A percentile compares a stretch with the other conserved stretches of the same genome.
These are phyloP conservation scores for Lathyrus oleraceus DNA, from an alignment of 306 rosid species.

Conservation along the genomic window DNA sequence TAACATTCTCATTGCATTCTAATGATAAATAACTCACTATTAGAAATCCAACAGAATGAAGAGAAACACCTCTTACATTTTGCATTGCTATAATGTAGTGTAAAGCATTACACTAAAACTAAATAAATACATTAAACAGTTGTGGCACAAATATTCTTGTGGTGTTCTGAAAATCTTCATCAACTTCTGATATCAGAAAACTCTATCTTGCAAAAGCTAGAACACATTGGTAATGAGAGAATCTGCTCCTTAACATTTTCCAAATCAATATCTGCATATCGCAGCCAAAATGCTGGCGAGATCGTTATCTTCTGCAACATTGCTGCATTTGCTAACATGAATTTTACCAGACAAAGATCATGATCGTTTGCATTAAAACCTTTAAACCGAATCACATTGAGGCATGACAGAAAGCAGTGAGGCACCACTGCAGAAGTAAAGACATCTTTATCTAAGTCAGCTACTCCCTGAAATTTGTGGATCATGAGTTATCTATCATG, in stretches of 20 bases:
- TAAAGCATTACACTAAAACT: not conserved
- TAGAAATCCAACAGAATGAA: not conserved
- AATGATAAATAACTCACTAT: not conserved
- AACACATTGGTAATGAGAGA: slow-evolving; percentile 39
- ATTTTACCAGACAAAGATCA: slow-evolving; percentile 38
- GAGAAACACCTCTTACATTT: not conserved
- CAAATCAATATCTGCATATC: slow-evolving; percentile 33
- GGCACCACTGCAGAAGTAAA: slow-evolving; percentile 32
- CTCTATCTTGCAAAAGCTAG: slow-evolving; percentile 21
- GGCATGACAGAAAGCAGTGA: slow-evolving; percentile 37
- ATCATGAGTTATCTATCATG: not conserved
- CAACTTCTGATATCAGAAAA: slow-evolving; percentile 19
- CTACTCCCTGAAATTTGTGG: slow-evolving; percentile 42
- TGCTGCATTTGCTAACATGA: slow-evolving; percentile 36
- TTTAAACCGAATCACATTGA: slow-evolving; percentile 29
- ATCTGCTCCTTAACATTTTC: slow-evolving; percentile 39
- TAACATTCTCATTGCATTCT: not conserved
- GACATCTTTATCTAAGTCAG: slow-evolving; percentile 34
- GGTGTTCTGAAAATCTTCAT: slow-evolving; percentile 10
- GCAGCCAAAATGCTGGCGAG: slow-evolving; percentile 33
- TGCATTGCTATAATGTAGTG: not conserved
- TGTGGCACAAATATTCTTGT: not conserved
- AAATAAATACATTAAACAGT: not conserved
- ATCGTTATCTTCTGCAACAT: slow-evolving; percentile 34
- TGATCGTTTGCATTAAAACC: slow-evolving; percentile 34